Evolutionary conservation across 139 green algal genomes (phyloP), one percentile per base, ranked within the genome.

Genomic region (Chlorokybus atmophyticus): DNA sequence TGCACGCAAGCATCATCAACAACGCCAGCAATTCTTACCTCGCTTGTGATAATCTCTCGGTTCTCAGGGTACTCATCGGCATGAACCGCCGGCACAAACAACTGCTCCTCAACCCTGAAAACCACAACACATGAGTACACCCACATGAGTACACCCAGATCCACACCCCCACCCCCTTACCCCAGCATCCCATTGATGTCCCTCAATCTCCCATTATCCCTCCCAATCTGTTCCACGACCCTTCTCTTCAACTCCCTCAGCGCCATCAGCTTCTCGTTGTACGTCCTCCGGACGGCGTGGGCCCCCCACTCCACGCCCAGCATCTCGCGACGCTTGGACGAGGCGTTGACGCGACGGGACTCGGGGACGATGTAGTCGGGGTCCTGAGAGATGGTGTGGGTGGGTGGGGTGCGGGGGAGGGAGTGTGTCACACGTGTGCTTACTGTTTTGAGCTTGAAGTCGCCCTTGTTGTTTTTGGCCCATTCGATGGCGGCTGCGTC

Each of bases 391-490:
- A n/a, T n/a, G n/a, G n/a, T n/a, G n/a, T n/a, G n/a, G n/a, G n/a
- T n/a, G n/a, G n/a, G n/a, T n/a, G n/a, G n/a, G n/a, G n/a, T n/a
- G n/a, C n/a, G n/a, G n/a, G n/a, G n/a, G n/a, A n/a, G n/a, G n/a
- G n/a, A n/a, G n/a, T n/a, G n/a, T n/a, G n/a, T n/a, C n/a, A n/a
- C n/a, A n/a, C n/a, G n/a, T n/a, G n/a, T n/a, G n/a, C n/a, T n/a
- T n/a, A n/a, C n/a, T n/a, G 49, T 73, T 62, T 89, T 89, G 29
- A 93, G 80, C 59, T 87, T 87, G 71, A 82, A 87, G 59, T 89
- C 82, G 2, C 82, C 82, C 31, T 87, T 81, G 42, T 68, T 87
- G 14, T 52, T 52, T 28, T 74, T 58, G 10, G 82, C 83, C 29
- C 79, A 51, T 41, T 71, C 50, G 58, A 85, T 75, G 10, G 65